These are phyloP conservation scores for Fimicolochytrium jonesii DNA, from an alignment of 192 early-diverging fungal species.

Conservation along the genomic window DNA sequence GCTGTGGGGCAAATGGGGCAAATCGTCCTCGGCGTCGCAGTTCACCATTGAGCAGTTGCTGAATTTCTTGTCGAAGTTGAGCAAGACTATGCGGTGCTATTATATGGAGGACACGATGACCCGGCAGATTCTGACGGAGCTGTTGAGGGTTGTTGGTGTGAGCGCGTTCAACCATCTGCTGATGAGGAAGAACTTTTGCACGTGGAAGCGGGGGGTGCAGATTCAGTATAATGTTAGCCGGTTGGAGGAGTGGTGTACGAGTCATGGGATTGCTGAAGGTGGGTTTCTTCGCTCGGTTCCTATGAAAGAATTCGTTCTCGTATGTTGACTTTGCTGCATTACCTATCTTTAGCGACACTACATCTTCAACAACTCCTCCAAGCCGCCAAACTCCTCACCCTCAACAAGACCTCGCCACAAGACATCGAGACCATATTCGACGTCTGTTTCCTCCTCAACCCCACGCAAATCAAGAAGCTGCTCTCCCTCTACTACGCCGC, in stretches of 20 bases:
- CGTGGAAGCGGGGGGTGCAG: slow-evolving; percentile 98
- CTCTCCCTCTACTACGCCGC: slow-evolving; percentile 91
- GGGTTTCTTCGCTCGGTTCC: slow-evolving; percentile 25
- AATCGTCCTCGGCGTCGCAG: slow-evolving; percentile 64
- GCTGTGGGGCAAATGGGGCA: slow-evolving; percentile 87
- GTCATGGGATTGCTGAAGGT: slow-evolving; percentile 86
- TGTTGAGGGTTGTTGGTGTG: slow-evolving; percentile 93
- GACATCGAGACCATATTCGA: slow-evolving; percentile 99
- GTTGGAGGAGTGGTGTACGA: slow-evolving; percentile 99
- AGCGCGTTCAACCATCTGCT: slow-evolving; percentile 96
- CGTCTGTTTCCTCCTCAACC: slow-evolving; percentile 94
- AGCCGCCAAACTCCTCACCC: slow-evolving; percentile 93
- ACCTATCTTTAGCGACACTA: slow-evolving; percentile 47
- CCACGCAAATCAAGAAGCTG: slow-evolving; percentile 96
- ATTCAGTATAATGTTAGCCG: slow-evolving; percentile 98
- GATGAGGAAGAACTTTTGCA: slow-evolving; percentile 98
- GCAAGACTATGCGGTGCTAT: slow-evolving; percentile 95
- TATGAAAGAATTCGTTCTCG: not conserved
- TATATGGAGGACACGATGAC: slow-evolving; percentile 90
- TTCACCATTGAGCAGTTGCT: slow-evolving; percentile 95
- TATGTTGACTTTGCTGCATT: not conserved
- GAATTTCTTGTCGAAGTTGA: slow-evolving; percentile 90
- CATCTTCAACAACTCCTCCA: slow-evolving; percentile 94
- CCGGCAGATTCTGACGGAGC: slow-evolving; percentile 90
- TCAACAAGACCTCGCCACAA: slow-evolving; percentile 81